These are phyloP conservation scores for Camelina laxa DNA, from an alignment of 345 rosid species.

Conservation along the genomic window DNA sequence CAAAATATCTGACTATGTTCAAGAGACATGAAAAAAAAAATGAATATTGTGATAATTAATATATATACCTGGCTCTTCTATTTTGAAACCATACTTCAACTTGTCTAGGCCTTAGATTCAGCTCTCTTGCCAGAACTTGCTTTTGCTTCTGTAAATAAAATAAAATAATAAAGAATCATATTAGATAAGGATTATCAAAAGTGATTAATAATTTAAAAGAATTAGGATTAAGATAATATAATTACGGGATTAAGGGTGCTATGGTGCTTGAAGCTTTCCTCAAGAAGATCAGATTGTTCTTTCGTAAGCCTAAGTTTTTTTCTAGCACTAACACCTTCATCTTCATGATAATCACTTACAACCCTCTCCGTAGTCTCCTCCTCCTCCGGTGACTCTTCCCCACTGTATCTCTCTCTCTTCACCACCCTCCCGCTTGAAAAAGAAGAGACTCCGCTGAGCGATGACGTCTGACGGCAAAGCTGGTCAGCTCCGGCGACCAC, in stretches of 20 bases:
- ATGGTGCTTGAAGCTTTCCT: conserved; percentile 94
- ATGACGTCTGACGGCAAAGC: conserved; percentile 61
- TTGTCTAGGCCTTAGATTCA: conserved; percentile 89
- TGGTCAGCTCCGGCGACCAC: conserved; percentile 35
- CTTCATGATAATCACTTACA: conserved; percentile 51
- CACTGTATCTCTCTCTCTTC: conserved; percentile 71
- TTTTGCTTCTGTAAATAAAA: conserved; percentile 73
- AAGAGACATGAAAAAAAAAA: background rate
- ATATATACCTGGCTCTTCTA: conserved; percentile 83
- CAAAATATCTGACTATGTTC: background rate
- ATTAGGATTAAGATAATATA: conserved; percentile 2
- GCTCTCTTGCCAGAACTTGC: conserved; percentile 84
- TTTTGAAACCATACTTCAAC: conserved; percentile 99
- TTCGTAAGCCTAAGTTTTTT: conserved; percentile 96
- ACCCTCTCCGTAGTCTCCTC: conserved; percentile 44
- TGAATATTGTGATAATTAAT: too few relatives aligned
- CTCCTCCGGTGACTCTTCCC: conserved; percentile 53
- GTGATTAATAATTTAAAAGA: conserved; percentile 2
- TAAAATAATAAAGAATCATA: background rate
- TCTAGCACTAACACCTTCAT: conserved; percentile 65
- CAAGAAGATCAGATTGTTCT: conserved; percentile 89
- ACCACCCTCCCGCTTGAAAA: conserved; percentile 56
- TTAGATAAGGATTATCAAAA: conserved; percentile 10
- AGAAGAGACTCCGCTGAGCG: conserved; percentile 63
- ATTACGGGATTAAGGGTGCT: conserved; percentile 94